phyloP scores from a whole-genome alignment of 768 basidiomycete species.

The Russula compacta region DNA sequence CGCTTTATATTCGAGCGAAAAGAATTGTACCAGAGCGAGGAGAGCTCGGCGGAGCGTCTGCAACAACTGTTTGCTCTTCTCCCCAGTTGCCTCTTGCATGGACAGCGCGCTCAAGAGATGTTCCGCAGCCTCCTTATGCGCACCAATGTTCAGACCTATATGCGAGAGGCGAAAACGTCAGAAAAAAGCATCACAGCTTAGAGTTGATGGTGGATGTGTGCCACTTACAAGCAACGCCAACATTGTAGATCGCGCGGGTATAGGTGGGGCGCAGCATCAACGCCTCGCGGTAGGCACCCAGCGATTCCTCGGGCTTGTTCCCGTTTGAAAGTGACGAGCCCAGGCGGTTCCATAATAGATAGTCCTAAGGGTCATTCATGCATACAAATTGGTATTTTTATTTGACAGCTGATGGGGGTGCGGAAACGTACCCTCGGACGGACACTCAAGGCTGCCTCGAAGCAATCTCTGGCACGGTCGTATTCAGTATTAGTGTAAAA shows the following conservation, averaged over 20 bases:
- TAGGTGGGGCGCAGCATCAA: constrained; percentile 88
- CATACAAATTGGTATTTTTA: neutral
- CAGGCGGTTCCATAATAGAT: constrained; percentile 89
- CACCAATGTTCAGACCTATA: constrained; percentile 89
- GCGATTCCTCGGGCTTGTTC: constrained; percentile 86
- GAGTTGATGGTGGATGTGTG: neutral
- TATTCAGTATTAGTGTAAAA: constrained; percentile 87
- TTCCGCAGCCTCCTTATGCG: constrained; percentile 91
- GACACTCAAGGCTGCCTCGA: constrained; percentile 73
- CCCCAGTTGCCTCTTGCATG: constrained; percentile 62
- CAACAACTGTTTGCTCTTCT: constrained; percentile 84
- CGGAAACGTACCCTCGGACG: constrained; percentile 52
- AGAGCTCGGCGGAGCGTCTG: constrained; percentile 78
- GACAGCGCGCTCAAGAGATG: constrained; percentile 83
- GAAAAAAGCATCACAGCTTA: neutral
- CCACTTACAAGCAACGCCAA: constrained; percentile 89
- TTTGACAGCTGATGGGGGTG: neutral
- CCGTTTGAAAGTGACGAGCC: constrained; percentile 95
- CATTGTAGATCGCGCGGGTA: constrained; percentile 95
- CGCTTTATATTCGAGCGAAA: neutral
- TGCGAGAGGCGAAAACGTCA: constrained; percentile 4
- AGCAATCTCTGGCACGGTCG: constrained; percentile 88
- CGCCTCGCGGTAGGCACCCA: constrained; percentile 84
- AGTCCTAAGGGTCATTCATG: constrained; percentile 46
- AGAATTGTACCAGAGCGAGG: constrained; percentile 57